These are phyloP conservation scores for Malassezia caprae DNA, from an alignment of 1,284 basidiomycete genomes.

Conservation along the genomic window DNA sequence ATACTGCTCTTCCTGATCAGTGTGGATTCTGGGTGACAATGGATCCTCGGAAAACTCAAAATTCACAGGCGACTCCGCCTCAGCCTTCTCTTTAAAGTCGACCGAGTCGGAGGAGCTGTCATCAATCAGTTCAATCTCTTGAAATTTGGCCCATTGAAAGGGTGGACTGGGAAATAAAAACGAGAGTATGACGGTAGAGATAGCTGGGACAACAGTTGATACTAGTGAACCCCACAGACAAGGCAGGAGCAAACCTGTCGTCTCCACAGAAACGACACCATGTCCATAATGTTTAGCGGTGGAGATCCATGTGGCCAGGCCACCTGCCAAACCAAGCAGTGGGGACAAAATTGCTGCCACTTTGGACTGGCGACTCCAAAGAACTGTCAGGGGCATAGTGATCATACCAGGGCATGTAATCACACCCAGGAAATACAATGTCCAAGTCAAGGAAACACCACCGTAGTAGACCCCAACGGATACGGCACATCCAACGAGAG, in stretches of 20 bases:
- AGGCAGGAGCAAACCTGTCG: constrained; percentile 19
- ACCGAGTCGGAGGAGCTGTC: background rate
- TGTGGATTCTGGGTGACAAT: constrained; percentile 2
- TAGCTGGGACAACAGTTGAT: constrained; percentile 24
- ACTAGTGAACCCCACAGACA: constrained; percentile 40
- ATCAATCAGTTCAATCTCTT: constrained; percentile 16
- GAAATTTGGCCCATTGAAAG: constrained; percentile 29
- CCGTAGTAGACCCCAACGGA: constrained; percentile 28
- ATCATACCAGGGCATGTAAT: constrained; percentile 35
- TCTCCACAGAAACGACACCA: constrained; percentile 25
- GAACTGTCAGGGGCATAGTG: constrained; percentile 30
- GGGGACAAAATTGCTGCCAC: constrained; percentile 25
- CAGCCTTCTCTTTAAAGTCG: background rate
- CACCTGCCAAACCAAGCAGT: constrained; percentile 30
- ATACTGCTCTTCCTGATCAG: constrained; percentile 14
- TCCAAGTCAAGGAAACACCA: constrained; percentile 36
- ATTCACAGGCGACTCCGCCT: background rate
- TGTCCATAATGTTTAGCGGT: constrained; percentile 31
- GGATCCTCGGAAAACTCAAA: background rate
- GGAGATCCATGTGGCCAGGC: constrained; percentile 38
- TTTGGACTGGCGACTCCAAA: constrained; percentile 23
- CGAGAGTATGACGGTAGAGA: constrained; percentile 21
- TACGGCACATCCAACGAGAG: constrained; percentile 29
- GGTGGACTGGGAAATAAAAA: constrained; percentile 21
- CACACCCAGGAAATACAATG: constrained; percentile 36